phyloP scores from a whole-genome alignment of 2,329 filamentous ascomycete species.

The Pestalotiopsis sp. region DNA sequence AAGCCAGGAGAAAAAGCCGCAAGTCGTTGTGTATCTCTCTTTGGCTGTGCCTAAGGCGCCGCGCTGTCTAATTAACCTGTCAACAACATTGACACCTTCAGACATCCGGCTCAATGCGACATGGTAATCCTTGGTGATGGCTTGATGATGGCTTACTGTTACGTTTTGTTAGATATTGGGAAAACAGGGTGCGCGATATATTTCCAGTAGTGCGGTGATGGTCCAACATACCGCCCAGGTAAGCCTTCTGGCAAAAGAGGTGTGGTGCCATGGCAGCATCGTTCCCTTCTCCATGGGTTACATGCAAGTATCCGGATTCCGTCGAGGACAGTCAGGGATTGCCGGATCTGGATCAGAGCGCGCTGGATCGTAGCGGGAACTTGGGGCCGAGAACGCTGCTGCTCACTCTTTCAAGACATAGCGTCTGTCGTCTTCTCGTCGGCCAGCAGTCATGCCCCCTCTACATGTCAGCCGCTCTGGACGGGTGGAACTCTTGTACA shows the following conservation, averaged over 20 bases:
- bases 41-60: background rate
- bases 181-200: background rate
- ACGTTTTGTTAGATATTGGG: background rate
- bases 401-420: background rate
- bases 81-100: background rate
- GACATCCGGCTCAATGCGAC: background rate
- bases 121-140: background rate
- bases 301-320: background rate
- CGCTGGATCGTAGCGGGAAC: conserved; percentile 28
- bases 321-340: background rate
- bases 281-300: background rate
- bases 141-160: background rate
- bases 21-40: background rate
- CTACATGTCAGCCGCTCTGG: background rate
- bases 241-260: background rate
- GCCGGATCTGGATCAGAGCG: conserved; percentile 6
- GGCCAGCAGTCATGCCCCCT: background rate
- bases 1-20: background rate
- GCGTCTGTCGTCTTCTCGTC: background rate
- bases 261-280: background rate
- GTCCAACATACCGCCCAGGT: background rate
- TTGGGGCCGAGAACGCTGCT: background rate
- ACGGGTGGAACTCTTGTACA: background rate
- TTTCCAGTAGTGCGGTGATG: background rate
- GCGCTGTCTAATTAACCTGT: background rate